Evolutionary conservation across 352 stramenopile genomes (phyloP).

Genomic region (Pythium biforme): DNA sequence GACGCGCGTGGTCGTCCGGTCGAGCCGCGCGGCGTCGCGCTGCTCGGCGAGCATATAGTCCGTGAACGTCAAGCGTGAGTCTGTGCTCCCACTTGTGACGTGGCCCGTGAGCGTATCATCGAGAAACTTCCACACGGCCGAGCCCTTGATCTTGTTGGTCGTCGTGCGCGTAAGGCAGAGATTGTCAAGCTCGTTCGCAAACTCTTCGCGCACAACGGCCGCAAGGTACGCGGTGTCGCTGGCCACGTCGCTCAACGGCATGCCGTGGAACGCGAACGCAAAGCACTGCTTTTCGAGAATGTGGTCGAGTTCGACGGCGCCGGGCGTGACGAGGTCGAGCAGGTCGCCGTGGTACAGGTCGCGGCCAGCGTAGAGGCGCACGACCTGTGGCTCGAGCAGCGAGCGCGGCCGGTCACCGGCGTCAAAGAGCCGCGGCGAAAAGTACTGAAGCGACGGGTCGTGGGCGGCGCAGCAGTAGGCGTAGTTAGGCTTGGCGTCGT

Average conservation of each 20-base stretch:
- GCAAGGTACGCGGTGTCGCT: slow-evolving; percentile 27
- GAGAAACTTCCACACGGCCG: slow-evolving; percentile 39
- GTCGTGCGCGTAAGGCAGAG: slow-evolving; percentile 41
- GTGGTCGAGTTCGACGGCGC: slow-evolving; percentile 38
- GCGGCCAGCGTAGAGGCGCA: slow-evolving; percentile 26
- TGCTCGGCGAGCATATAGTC: slow-evolving; percentile 33
- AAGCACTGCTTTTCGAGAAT: slow-evolving; percentile 54
- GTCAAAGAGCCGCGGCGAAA: slow-evolving; percentile 38
- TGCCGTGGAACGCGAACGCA: slow-evolving; percentile 32
- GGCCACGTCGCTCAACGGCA: slow-evolving; percentile 21
- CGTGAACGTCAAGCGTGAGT: slow-evolving; percentile 18
- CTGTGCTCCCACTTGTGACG: slow-evolving; percentile 1
- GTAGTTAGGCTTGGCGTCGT: slow-evolving; percentile 33
- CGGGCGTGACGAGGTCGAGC: slow-evolving; percentile 29
- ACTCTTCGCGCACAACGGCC: slow-evolving; percentile 28
- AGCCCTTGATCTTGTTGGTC: slow-evolving; percentile 46
- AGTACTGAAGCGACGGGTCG: slow-evolving; percentile 28
- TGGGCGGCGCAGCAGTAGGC: slow-evolving; percentile 41
- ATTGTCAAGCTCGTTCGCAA: slow-evolving; percentile 38
- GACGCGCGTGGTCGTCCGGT: slow-evolving; percentile 24
- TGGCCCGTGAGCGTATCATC: slow-evolving; percentile 43
- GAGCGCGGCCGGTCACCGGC: slow-evolving; percentile 25
- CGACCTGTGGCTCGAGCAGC: slow-evolving; percentile 26
- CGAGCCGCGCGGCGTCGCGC: slow-evolving; percentile 29
- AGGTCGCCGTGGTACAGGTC: slow-evolving; percentile 43